Base-by-base conservation (phyloP, 495 filamentous ascomycete species). In the Neurospora pannonica region DNA sequence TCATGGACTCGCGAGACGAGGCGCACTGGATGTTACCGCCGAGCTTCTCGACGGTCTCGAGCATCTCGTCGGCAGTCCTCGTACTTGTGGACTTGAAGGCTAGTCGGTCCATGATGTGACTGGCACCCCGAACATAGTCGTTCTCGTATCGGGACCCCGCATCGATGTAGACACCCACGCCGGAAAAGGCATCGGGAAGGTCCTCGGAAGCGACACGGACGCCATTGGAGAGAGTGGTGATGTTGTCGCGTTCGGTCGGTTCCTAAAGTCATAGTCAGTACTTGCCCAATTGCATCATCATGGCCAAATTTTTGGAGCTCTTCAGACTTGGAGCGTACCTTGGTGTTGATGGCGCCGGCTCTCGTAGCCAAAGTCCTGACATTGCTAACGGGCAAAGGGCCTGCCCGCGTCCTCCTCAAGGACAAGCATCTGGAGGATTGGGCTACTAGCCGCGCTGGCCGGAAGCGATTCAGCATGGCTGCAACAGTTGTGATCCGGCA, bases 11-110 rank as follows among this genome's bases (percentile, higher is more conserved):
- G 48, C 96, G 87, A 0, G 95, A 97, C 0, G 95, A 98, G 40
- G 94, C 94, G 81, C 96, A 98, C 83, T 98, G 95, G 74, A 98
- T 93, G 77, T 97, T 97, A 28, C 96, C 96, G 37, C 96, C 96
- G 7, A 99, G 86, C 3, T 89, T 90, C 80, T 98, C 95, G 2
- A 97, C 83, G 1, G 89, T 84, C 81, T 97, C 94, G 4, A 97
- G 83, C 90, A 98, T 97, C 76, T 97, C 85, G 82, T 97, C 94
- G 54, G 90, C 88, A 2, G 90, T 88, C 43, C 90, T 90, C 8
- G 83, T 84, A 40, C 87, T 86, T 1, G 97, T 98, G 8, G 95
- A 97, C 83, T 98, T 98, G 87, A 98, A 99, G 38, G 97, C 96
- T 39, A 99, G 81, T 19, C 96, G 90, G 82, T 99, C 96, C 85